These are phyloP conservation scores for Acorus calamus DNA, from an alignment of 106 monocot genomes.

Conservation along the genomic window DNA sequence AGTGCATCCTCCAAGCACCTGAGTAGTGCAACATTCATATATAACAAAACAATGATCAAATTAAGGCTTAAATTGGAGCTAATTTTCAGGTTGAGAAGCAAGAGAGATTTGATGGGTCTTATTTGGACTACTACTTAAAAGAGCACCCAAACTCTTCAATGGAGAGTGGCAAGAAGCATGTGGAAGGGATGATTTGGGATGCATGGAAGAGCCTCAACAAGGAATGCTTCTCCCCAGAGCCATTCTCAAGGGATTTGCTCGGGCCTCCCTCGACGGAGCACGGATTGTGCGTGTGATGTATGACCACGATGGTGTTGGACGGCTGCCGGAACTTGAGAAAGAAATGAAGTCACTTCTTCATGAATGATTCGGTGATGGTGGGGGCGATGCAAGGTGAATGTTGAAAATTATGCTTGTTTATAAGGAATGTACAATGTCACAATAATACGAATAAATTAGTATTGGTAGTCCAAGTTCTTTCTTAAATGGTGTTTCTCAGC, in stretches of 20 bases:
- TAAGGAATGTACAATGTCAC: too few relatives aligned
- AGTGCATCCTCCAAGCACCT: too few relatives aligned
- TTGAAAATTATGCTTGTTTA: too few relatives aligned
- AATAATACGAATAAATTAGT: too few relatives aligned
- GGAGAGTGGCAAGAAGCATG: slow-evolving; percentile 13
- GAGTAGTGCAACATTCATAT: too few relatives aligned
- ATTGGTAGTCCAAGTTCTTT: too few relatives aligned
- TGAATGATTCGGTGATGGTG: too few relatives aligned
- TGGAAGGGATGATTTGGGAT: slow-evolving; percentile 19
- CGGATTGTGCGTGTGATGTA: slow-evolving; percentile 41
- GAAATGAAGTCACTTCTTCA: slow-evolving; percentile 11
- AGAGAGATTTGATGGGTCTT: slow-evolving; percentile 51
- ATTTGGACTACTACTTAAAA: slow-evolving; percentile 32
- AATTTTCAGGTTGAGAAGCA: slow-evolving; percentile 36
- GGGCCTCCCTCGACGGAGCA: slow-evolving; percentile 12
- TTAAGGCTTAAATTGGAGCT: too few relatives aligned
- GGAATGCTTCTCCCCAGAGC: slow-evolving; percentile 8
- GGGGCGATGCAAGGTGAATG: too few relatives aligned
- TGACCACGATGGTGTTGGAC: slow-evolving; percentile 15
- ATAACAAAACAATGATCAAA: too few relatives aligned
- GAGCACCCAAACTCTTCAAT: slow-evolving; percentile 14
- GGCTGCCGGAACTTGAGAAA: slow-evolving; percentile 26
- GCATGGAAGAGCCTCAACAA: slow-evolving; percentile 35
- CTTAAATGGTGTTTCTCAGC: too few relatives aligned
- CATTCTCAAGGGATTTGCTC: slow-evolving; percentile 9